Base-by-base conservation (phyloP, 2,329 filamentous ascomycete species). In the Trichoderma cornu-damae region DNA sequence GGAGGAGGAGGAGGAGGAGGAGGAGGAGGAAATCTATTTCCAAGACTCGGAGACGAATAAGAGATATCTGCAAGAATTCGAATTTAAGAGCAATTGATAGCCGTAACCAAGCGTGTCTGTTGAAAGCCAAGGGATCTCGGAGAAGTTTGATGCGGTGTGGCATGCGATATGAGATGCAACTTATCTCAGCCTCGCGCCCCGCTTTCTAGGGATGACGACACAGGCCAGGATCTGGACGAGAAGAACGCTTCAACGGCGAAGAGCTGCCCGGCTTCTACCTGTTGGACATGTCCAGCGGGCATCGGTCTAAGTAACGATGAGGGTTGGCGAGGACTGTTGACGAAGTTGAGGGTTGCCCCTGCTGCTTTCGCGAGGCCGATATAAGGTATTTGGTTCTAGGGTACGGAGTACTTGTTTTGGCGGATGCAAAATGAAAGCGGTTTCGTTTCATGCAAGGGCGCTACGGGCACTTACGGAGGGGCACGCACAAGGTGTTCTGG, bases 301-400 rank as follows among this genome's bases (percentile, higher is more conserved):
- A 9, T 6, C 28, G 22, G 22, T 9, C 22, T 6, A 6, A 6
- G 38, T 20, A 47, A 38, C 20, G 24, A 38, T 55, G 32, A 46
- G 47, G 32, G 14, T 1, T 37, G 16, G 11, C n/a, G 11, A 20
- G 12, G 30, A 11, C 9, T 30, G 6, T 16, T 18, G 11, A 20
- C 4, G 16, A 28, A 35, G 51, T 16, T 18, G 24, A 22, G 26
- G 43, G 32, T 4, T n/a, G 42, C 42, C n/a, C 37, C 24, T 6
- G 38, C 24, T 38, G 32, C 51, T 37, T 37, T n/a, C 9, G 40
- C 20, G n/a, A 52, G 16, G n/a, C 51, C 42, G 51, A 54, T 53
- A 53, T 44, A n/a, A n/a, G n/a, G n/a, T n/a, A 43, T 55, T 47
- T 32, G 51, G 51, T 47, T 55, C 42, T 55, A 55, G 51, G 50